Evolutionary conservation across 106 monocot species (phyloP), one percentile per base, ranked within the genome.

Genomic region (Xerophyta viscosa): DNA sequence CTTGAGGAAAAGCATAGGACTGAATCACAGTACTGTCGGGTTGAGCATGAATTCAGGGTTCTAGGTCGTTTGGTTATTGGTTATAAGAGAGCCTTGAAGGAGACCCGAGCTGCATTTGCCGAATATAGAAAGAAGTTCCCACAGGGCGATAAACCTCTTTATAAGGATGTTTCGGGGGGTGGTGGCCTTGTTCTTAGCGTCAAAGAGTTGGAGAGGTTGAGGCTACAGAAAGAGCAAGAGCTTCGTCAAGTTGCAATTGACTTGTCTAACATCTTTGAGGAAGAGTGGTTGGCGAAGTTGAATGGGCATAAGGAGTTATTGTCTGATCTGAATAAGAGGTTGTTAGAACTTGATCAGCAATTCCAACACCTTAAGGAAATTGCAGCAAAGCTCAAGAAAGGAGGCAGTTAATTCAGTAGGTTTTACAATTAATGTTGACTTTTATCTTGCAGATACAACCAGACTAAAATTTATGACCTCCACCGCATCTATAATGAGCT

Each of bases 1-100:
- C 3, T 74, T 25, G 98, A 98, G 57, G 77, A 82, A 10, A 70
- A 82, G 33, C 78, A 98, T 24, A 81, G 66, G 48, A 78, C 77
- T 64, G 65, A 71, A 42, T 28, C 70, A 18, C 49, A 66, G 37
- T 37, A 69, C 48, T 45, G 59, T 52, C 74, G 73, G 19, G 82
- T 65, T 39, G 74, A 86, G 69, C 90, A 86, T 50, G 98, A 98
- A 65, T 70, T 81, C 21, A 69, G 46, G 48, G 65, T 77, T 9
- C 66, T 89, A 79, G 58, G 82, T 2, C 56, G 62, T 18, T 47
- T 98, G 60, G 60, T 83, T 6, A 12, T 76, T 46, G 82, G 86
- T 17, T 90, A 90, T 68, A 86, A 77, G 54, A 82, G 68, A 52
- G 86, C 79, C 21, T 62, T 98, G 58, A 77, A 53, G 29, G 60